Evolutionary conservation across 2,329 filamentous ascomycete species (phyloP).

Genomic region (Herpotrichia juniperi): DNA sequence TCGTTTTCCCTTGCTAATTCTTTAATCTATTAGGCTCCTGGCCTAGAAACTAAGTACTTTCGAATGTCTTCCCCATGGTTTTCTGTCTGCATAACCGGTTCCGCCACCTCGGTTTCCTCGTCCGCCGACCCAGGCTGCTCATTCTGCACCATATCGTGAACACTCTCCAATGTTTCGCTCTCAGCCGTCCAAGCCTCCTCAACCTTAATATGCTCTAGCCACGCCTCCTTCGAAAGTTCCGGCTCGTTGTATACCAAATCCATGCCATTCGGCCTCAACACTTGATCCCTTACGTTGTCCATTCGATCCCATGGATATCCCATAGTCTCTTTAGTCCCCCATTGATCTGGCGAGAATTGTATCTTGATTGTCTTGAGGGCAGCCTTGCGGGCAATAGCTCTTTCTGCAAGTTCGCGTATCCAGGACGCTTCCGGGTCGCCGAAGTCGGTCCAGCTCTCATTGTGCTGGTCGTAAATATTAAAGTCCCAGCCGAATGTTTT

Average conservation of each 20-base stretch:
- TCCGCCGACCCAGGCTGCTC: no score
- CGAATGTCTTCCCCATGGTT: no score
- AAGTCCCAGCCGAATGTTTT: slow-evolving; percentile 15
- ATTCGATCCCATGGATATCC: slow-evolving; percentile 20
- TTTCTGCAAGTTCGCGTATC: slow-evolving; percentile 6
- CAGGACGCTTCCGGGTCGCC: slow-evolving; percentile 11
- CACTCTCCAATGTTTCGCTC: no score
- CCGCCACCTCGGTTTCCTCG: no score
- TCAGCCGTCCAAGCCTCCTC: no score
- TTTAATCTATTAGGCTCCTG: no score
- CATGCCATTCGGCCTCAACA: slow-evolving; percentile 9
- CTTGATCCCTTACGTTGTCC: slow-evolving; percentile 11
- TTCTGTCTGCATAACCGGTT: no score
- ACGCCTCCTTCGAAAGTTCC: background rate
- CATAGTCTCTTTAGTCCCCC: background rate
- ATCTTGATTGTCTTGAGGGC: slow-evolving; percentile 13
- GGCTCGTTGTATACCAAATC: slow-evolving; percentile 13
- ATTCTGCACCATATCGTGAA: no score
- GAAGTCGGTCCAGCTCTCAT: slow-evolving; percentile 14
- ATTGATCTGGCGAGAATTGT: slow-evolving; percentile 5
- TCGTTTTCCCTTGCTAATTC: no score
- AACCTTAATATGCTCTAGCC: background rate
- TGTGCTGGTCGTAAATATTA: slow-evolving; percentile 8
- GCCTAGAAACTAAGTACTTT: no score
- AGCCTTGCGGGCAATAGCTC: slow-evolving; percentile 9